Base-by-base conservation (phyloP, 139 green algal species). In the Chlorella vulgaris region DNA sequence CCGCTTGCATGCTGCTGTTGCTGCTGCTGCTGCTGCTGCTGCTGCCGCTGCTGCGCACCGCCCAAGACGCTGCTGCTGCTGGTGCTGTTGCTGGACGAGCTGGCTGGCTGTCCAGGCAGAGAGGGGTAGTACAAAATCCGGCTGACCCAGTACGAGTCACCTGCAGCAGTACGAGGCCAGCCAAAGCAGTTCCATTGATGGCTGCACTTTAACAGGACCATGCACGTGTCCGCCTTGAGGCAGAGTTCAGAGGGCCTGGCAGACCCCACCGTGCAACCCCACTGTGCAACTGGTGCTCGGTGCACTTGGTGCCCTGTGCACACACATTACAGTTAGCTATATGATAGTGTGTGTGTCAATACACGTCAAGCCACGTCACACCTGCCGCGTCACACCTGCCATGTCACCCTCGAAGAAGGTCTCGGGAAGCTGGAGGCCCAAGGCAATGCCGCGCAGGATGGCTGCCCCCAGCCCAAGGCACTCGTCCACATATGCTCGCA, bases 91-190 rank as follows among this genome's bases (percentile, higher is more conserved):
- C 61, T 19, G 47, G 47, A 15, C 13, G 47, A n/a, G n/a, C n/a
- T n/a, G n/a, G n/a, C n/a, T n/a, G n/a, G n/a, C n/a, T n/a, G n/a
- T n/a, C 18, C 18, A 5, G 55, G 55, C 47, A 90, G 78, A 1
- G 89, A 84, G 0, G 89, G 89, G 77, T 93, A 93, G 79, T 90
- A 81, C 29, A 93, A 90, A 13, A 91, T 81, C 5, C 89, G 82
- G 2, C 61, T 73, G 24, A 73, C 53, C 86, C 87, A 93, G 51
- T 91, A 91, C 33, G 60, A 66, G 38, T 53, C 67, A 7, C 63
- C 63, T 70, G 63, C 8, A 40, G 29, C 7, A 24, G 7, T 13
- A 67, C 19, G 31, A 18, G 8, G 29, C 63, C 40, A 70, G n/a
- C 13, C 22, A 71, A 21, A n/a, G 65, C 13, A 71, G 33, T 47